Conservation (phyloP, 2,329 filamentous ascomycete genomes). For the Teratosphaeria zuluensis region DNA sequence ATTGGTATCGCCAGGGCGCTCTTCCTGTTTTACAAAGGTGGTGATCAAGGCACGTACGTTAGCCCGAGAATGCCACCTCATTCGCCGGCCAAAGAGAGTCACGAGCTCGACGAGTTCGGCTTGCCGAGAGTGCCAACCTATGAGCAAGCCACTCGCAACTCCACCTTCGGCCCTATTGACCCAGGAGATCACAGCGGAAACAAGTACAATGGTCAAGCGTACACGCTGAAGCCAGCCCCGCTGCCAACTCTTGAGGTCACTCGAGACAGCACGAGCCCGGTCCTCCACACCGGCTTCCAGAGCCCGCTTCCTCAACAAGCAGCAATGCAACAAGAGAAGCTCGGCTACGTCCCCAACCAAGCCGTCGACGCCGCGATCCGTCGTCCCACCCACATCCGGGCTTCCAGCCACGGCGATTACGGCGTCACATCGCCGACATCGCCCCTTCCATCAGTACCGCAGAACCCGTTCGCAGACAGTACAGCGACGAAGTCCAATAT, state of each 20-base stretch:
- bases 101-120: slow-evolving; percentile 13
- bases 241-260: slow-evolving; percentile 33
- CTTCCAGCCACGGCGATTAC: slow-evolving; percentile 37
- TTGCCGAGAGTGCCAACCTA: slow-evolving; percentile 27
- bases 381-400: slow-evolving; percentile 34
- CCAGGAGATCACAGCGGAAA: slow-evolving; percentile 34
- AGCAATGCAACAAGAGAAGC: slow-evolving; percentile 26
- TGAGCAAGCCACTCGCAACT: slow-evolving; percentile 22
- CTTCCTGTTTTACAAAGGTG: slow-evolving; percentile 49
- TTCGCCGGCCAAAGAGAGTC: slow-evolving; percentile 5
- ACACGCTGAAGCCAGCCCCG: slow-evolving; percentile 35
- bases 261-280: slow-evolving; percentile 14
- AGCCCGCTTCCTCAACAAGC: slow-evolving; percentile 4
- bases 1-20: slow-evolving; percentile 61
- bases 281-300: slow-evolving; percentile 19
- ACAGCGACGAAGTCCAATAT: slow-evolving; percentile 10
- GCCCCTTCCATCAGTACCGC: slow-evolving; percentile 17
- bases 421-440: slow-evolving; percentile 34
- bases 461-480: slow-evolving; percentile 19
- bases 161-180: slow-evolving; percentile 3
- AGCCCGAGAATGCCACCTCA: not conserved
- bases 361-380: slow-evolving; percentile 32
- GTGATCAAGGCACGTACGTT: slow-evolving; percentile 12
- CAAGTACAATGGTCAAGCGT: slow-evolving; percentile 34
- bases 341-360: slow-evolving; percentile 34